Evolutionary conservation across 345 rosid species (phyloP).

Genomic region (Luvunga scandens): DNA sequence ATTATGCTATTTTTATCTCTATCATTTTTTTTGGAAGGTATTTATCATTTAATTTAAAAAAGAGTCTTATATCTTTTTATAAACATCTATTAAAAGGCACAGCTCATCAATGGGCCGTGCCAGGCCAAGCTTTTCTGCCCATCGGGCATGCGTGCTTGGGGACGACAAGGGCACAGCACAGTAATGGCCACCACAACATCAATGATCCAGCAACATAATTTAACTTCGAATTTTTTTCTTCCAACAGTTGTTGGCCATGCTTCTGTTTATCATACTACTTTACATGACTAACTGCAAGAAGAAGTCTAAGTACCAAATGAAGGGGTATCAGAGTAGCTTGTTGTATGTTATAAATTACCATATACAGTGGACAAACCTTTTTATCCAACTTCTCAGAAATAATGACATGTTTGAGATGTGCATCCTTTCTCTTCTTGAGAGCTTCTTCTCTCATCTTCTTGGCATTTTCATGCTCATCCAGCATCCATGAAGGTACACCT

Average conservation of each 20-base stretch:
- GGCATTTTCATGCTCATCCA: constrained; percentile 67
- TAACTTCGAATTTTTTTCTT: neutral
- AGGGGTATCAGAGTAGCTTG: neutral
- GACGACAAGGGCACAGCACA: too few species aligned
- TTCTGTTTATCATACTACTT: neutral
- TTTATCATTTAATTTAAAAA: too few species aligned
- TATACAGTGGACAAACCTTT: constrained; percentile 44
- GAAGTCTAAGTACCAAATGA: neutral
- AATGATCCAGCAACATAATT: neutral
- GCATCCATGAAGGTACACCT: constrained; percentile 84
- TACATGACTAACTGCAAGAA: neutral
- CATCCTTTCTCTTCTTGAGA: constrained; percentile 82
- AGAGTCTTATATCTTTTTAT: too few species aligned
- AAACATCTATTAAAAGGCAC: too few species aligned
- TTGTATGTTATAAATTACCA: neutral
- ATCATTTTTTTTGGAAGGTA: too few species aligned
- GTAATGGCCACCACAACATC: too few species aligned
- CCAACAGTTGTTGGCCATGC: neutral
- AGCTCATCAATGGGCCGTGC: too few species aligned
- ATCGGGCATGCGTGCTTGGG: too few species aligned
- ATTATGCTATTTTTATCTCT: neutral
- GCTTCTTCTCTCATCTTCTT: constrained; percentile 63
- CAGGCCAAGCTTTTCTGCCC: too few species aligned
- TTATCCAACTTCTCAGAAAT: constrained; percentile 85
- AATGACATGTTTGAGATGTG: constrained; percentile 68